Percentiles rank a stretch among this genome's conserved stretches.
Evolutionary conservation across 768 basidiomycete genomes (phyloP).

Genomic region (Auriscalpium microsporum): DNA sequence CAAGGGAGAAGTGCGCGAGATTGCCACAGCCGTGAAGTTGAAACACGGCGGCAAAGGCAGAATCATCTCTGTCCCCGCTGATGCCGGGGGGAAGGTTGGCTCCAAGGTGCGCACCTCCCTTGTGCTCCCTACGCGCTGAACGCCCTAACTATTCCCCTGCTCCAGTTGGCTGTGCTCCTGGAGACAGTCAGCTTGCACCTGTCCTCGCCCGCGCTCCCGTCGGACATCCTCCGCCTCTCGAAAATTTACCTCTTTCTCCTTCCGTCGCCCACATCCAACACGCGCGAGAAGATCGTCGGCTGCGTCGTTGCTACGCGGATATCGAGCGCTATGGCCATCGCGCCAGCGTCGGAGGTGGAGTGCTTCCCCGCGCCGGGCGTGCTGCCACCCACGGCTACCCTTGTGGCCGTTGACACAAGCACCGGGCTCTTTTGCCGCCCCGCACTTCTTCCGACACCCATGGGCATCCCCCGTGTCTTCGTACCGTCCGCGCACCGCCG

Average conservation of each 20-base stretch:
- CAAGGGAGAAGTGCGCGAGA: conserved; percentile 45
- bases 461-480: conserved; percentile 78
- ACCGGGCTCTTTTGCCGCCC: conserved; percentile 66
- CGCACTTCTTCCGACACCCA: conserved; percentile 58
- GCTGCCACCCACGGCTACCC: conserved; percentile 21
- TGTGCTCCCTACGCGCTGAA: too few relatives aligned
- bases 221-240: conserved; percentile 48
- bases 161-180: conserved; percentile 54
- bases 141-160: background rate
- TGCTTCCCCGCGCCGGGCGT: background rate
- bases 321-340: conserved; percentile 70
- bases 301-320: conserved; percentile 79
- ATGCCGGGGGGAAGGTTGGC: conserved; percentile 60
- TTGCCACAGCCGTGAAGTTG: conserved; percentile 46
- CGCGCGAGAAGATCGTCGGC: conserved; percentile 70
- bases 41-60: conserved; percentile 55
- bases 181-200: conserved; percentile 68
- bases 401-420: conserved; percentile 50
- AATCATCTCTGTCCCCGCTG: conserved; percentile 60
- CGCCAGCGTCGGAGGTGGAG: conserved; percentile 22
- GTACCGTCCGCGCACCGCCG: conserved; percentile 67
- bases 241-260: conserved; percentile 75
- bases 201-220: conserved; percentile 61
- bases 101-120: conserved; percentile 47
- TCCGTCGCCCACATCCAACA: conserved; percentile 23